Percentiles rank a stretch among this genome's conserved stretches.
Evolutionary conservation across 768 basidiomycete species (phyloP).

Genomic region (Suillus brevipes): DNA sequence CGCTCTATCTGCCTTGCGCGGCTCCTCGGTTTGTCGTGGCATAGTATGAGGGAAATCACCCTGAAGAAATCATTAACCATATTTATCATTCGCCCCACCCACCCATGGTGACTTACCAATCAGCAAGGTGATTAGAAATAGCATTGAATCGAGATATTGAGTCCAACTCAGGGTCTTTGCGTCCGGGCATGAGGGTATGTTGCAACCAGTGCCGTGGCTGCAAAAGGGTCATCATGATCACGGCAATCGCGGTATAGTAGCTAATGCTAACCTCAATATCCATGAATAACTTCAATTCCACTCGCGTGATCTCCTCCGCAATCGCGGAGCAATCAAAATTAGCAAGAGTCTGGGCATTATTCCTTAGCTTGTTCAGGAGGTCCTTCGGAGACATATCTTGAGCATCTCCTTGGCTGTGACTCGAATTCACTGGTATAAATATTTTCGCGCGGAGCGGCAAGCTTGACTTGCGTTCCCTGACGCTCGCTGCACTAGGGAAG

Average conservation of each 20-base stretch:
- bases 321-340: constrained; percentile 61
- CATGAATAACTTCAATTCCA: constrained; percentile 68
- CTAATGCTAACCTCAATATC: constrained; percentile 65
- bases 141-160: constrained; percentile 73
- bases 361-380: constrained; percentile 62
- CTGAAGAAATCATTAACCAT: constrained; percentile 40
- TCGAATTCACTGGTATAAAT: constrained; percentile 35
- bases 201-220: constrained; percentile 89
- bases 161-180: constrained; percentile 63
- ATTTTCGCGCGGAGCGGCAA: constrained; percentile 54
- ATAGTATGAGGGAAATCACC: constrained; percentile 89
- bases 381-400: constrained; percentile 51
- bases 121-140: constrained; percentile 80
- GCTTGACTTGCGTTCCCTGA: constrained; percentile 69
- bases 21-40: constrained; percentile 73
- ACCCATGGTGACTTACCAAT: constrained; percentile 55
- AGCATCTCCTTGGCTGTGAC: constrained; percentile 29
- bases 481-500: constrained; percentile 23
- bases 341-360: constrained; percentile 57
- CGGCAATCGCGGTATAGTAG: neutral
- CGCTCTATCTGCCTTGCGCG: constrained; percentile 87
- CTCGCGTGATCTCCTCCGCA: constrained; percentile 83
- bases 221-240: constrained; percentile 9
- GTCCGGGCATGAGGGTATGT: constrained; percentile 69
- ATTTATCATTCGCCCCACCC: neutral